Base-by-base conservation (phyloP, 257 asterid species). In the Scutellaria barbata region DNA sequence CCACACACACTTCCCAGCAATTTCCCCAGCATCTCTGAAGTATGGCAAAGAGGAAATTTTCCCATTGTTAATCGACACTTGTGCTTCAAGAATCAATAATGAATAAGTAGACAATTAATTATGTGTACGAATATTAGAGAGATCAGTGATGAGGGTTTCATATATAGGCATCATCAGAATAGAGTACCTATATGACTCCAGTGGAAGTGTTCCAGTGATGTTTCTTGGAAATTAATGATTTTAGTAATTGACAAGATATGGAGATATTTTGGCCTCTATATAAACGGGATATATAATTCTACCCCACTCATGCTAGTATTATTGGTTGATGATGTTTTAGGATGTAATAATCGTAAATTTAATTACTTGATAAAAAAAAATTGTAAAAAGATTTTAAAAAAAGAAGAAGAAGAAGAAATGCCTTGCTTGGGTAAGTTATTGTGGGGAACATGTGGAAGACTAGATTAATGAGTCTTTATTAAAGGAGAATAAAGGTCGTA, bases 21-120 rank as follows among this genome's bases (percentile, higher is more conserved):
- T 62, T 79, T 87, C 73, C 68, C 87, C 54, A 84, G 6, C 86
- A 82, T 89, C 75, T 82, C 85, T 52, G 63, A 9, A 8, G 74
- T 56, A 7, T 48, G 13, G 61, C 80, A 77, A 8, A 52, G 11
- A 5, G 71, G 58, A 12, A 66, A 52, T 20, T n/a, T 18, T 8
- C 66, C 69, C 79, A 73, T 74, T 43, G 11, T 5, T 25, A n/a
- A 5, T 58, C 6, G n/a, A n/a, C n/a, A 59, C 63, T 25, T 35
- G 2, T 58, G 17, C 10, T 20, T 20, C 25, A 20, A 20, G 25
- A 20, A 20, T 20, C 25, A 20, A 20, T 20, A 20, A 20, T 22
- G 25, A 22, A 22, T 22, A 22, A 22, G 2, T 22, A 22, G 25
- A 22, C 1, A 22, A 1, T 22, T 22, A 0, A 22, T 22, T 22